Percentiles rank a stretch among this genome's conserved stretches.
These are phyloP conservation scores for Populus tremula DNA, from an alignment of 345 rosid genomes.

Conservation along the genomic window DNA sequence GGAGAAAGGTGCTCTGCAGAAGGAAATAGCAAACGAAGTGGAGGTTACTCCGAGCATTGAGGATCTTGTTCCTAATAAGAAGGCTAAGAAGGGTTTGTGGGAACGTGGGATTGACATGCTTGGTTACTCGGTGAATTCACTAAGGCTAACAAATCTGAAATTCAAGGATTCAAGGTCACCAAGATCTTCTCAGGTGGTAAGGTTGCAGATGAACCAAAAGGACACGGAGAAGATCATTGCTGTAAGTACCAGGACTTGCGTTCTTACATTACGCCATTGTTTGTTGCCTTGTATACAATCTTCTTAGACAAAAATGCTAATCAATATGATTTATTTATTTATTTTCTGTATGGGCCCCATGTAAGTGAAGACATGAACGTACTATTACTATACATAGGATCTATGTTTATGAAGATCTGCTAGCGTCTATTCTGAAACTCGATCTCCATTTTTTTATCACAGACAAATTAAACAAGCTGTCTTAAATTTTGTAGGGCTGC, in stretches of 20 bases:
- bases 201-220: slow-evolving; percentile 28
- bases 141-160: slow-evolving; percentile 33
- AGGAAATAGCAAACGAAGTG: slow-evolving; percentile 12
- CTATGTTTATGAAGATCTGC: too few species aligned
- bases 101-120: slow-evolving; percentile 43
- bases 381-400: too few species aligned
- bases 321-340: too few species aligned
- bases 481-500: slow-evolving; percentile 44
- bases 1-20: not conserved
- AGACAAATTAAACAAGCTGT: not conserved
- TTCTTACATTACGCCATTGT: too few species aligned
- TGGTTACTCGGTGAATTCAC: slow-evolving; percentile 40
- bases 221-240: slow-evolving; percentile 32
- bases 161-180: slow-evolving; percentile 38
- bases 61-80: slow-evolving; percentile 35
- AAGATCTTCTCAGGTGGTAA: slow-evolving; percentile 39
- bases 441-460: too few species aligned
- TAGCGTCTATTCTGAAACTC: too few species aligned
- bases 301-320: too few species aligned
- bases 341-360: too few species aligned
- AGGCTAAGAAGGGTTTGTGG: slow-evolving; percentile 37
- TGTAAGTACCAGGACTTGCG: slow-evolving; percentile 18
- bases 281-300: too few species aligned
- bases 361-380: too few species aligned
- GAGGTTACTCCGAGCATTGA: slow-evolving; percentile 34